A percentile compares a stretch with the other conserved stretches of the same genome.
These are phyloP conservation scores for Cylindrotheca closterium DNA, from an alignment of 108 stramenopile species.

Conservation along the genomic window DNA sequence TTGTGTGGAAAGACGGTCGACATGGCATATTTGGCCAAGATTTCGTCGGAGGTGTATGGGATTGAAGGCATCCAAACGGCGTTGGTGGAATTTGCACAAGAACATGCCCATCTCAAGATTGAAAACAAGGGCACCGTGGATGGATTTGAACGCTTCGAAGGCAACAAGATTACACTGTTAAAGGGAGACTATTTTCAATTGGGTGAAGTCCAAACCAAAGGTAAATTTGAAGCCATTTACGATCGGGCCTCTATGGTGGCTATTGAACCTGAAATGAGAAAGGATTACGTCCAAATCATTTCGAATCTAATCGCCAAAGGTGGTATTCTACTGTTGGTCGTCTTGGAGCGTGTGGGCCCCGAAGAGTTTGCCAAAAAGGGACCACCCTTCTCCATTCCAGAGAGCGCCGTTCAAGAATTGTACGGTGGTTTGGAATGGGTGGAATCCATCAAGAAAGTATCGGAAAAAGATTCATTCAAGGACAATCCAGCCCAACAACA, in stretches of 20 bases:
- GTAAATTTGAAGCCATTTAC: slow-evolving; percentile 62
- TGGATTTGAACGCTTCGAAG: slow-evolving; percentile 42
- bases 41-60: slow-evolving; percentile 59
- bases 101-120: slow-evolving; percentile 60
- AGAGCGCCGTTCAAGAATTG: slow-evolving; percentile 42
- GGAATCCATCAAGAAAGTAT: slow-evolving; percentile 47
- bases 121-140: neutral
- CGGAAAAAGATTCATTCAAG: slow-evolving; percentile 49
- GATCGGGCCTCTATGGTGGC: slow-evolving; percentile 85
- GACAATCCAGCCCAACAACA: slow-evolving; percentile 35
- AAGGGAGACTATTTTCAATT: slow-evolving; percentile 72
- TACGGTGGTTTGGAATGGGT: slow-evolving; percentile 52
- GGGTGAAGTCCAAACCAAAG: slow-evolving; percentile 13
- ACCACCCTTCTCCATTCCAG: slow-evolving; percentile 74
- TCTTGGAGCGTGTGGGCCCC: slow-evolving; percentile 51
- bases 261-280: slow-evolving; percentile 60
- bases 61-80: slow-evolving; percentile 75
- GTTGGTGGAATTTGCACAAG: slow-evolving; percentile 65
- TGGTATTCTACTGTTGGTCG: slow-evolving; percentile 61
- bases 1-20: slow-evolving; percentile 88
- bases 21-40: slow-evolving; percentile 62
- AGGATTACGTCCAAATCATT: slow-evolving; percentile 55
- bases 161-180: slow-evolving; percentile 53
- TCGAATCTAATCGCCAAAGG: slow-evolving; percentile 52
- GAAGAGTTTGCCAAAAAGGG: slow-evolving; percentile 43